phyloP scores from a whole-genome alignment of 73 alveolate genomes.

The Blepharisma stoltei region DNA sequence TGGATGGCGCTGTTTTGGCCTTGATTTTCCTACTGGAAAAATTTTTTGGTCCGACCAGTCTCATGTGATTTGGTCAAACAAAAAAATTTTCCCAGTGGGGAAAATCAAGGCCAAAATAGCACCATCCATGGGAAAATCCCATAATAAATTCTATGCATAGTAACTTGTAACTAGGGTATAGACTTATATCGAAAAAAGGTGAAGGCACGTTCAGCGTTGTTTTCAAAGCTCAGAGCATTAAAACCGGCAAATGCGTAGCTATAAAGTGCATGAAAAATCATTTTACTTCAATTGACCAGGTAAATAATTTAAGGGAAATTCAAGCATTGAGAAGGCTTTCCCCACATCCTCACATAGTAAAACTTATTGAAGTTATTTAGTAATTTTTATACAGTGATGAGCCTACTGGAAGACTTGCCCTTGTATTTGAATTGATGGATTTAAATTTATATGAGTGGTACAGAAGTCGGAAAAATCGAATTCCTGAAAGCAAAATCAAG shows the following conservation, averaged over 20 bases:
- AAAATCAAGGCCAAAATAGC: too few species aligned
- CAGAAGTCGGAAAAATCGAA: constrained; percentile 78
- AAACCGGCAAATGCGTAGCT: constrained; percentile 89
- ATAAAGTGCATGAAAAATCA: constrained; percentile 90
- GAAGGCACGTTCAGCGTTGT: constrained; percentile 99
- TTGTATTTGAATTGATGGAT: constrained; percentile 99
- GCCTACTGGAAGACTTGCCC: constrained; percentile 98
- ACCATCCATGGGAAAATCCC: too few species aligned
- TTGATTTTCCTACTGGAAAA: too few species aligned
- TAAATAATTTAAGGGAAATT: constrained; percentile 89
- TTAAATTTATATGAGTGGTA: constrained; percentile 95
- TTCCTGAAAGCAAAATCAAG: constrained; percentile 87
- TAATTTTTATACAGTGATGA: constrained; percentile 72
- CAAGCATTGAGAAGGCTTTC: constrained; percentile 92
- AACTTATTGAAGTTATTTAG: constrained; percentile 88
- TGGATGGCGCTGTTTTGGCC: too few species aligned
- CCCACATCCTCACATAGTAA: constrained; percentile 95
- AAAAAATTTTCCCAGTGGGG: too few species aligned
- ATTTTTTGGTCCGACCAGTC: too few species aligned
- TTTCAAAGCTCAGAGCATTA: constrained; percentile 89
- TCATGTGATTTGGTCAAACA: too few species aligned
- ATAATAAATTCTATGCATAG: constrained; percentile 26
- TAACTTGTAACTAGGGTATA: constrained; percentile 28
- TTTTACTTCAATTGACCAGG: constrained; percentile 85
- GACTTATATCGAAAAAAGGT: constrained; percentile 40